Evolutionary conservation across 2,329 filamentous ascomycete species (phyloP).

Genomic region (Torrubiella hemipterigena): DNA sequence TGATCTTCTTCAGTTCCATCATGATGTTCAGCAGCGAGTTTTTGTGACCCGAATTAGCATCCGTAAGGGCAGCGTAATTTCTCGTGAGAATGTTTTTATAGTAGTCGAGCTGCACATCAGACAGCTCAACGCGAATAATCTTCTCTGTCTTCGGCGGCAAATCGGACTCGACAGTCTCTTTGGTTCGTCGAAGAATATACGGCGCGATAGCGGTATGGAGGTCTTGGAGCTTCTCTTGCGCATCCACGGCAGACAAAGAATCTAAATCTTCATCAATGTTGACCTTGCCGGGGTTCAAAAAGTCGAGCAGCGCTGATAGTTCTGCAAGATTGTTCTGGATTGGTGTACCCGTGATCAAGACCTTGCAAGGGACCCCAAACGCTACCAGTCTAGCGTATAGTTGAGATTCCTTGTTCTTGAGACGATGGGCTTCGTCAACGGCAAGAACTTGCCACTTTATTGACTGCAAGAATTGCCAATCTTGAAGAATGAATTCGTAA

Average conservation of each 20-base stretch:
- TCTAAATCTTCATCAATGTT: constrained; percentile 88
- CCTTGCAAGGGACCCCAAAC: constrained; percentile 77
- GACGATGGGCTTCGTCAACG: constrained; percentile 89
- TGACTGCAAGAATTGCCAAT: constrained; percentile 70
- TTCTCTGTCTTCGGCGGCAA: constrained; percentile 96
- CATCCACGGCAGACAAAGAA: constrained; percentile 60
- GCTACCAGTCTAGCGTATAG: constrained; percentile 75
- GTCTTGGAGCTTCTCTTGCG: constrained; percentile 75
- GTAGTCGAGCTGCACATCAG: constrained; percentile 92
- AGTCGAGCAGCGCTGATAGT: constrained; percentile 84
- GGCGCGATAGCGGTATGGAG: constrained; percentile 81
- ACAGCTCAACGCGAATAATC: constrained; percentile 94
- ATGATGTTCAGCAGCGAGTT: constrained; percentile 95
- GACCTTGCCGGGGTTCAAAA: constrained; percentile 90
- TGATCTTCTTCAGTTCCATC: constrained; percentile 99
- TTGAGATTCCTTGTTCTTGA: constrained; percentile 94
- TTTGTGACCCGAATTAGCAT: constrained; percentile 82
- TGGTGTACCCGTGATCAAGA: constrained; percentile 92
- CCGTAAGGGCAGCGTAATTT: constrained; percentile 89
- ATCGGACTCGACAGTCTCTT: constrained; percentile 94
- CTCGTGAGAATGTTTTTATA: constrained; percentile 98
- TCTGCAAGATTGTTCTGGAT: constrained; percentile 96
- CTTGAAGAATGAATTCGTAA: constrained; percentile 88
- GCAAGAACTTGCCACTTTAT: constrained; percentile 98
- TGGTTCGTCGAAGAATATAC: constrained; percentile 89